A percentile compares a stretch with the other conserved stretches of the same genome.
Evolutionary conservation across 176 grass and related monocot species (phyloP).

Genomic region (Cenchrus fungigraminus): DNA sequence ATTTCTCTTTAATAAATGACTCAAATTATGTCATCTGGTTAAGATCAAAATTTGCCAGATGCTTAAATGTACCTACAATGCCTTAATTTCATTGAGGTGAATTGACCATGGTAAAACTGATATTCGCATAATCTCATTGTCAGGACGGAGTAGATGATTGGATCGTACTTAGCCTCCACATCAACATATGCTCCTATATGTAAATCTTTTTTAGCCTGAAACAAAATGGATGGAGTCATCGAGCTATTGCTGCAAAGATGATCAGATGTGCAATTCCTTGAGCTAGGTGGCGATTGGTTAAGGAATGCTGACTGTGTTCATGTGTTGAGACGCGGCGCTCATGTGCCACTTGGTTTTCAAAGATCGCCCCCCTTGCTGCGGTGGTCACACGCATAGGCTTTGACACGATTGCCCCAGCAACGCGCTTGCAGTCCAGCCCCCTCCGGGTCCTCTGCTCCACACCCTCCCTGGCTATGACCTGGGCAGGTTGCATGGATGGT

Average conservation of each 20-base stretch:
- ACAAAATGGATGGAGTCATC: background rate
- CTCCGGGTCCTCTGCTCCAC: background rate
- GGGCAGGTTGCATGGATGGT: too few species aligned
- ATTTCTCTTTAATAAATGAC: too few species aligned
- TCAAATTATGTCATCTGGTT: too few species aligned
- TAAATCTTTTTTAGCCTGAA: background rate
- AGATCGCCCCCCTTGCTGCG: background rate
- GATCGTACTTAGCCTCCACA: background rate
- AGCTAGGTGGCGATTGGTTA: background rate
- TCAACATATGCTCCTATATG: background rate
- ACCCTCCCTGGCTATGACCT: background rate
- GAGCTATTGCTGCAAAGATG: background rate
- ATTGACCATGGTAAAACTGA: too few species aligned
- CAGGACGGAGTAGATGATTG: too few species aligned
- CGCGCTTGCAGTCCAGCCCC: background rate
- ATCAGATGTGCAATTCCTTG: background rate
- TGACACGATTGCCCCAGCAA: background rate
- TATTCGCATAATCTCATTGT: too few species aligned
- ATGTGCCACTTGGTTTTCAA: conserved; percentile 37
- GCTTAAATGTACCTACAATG: too few species aligned
- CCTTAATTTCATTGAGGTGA: too few species aligned
- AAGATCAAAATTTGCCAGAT: too few species aligned
- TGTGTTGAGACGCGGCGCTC: conserved; percentile 11
- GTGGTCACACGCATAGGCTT: background rate
- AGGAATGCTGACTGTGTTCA: conserved; percentile 5